Evolutionary conservation across 306 rosid species (phyloP).

Genomic region (Dryas drummondii): DNA sequence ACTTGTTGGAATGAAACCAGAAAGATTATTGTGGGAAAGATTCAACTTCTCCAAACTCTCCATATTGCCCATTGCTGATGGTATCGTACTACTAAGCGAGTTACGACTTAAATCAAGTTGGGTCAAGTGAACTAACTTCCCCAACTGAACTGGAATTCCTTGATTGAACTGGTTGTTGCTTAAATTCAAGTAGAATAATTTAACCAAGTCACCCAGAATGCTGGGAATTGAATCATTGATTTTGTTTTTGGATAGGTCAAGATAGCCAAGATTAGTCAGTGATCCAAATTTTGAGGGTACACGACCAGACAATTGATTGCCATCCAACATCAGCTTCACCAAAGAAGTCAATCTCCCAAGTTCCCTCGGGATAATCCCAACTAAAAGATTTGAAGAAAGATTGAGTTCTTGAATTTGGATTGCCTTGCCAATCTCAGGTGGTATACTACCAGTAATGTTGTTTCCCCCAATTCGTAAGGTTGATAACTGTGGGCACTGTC

Average conservation of each 20-base stretch:
- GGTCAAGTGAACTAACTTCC: conserved; percentile 1
- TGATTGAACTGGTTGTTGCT: conserved; percentile 9
- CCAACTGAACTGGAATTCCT: conserved; percentile 10
- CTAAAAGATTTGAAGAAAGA: conserved; percentile 22
- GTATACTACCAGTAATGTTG: too few relatives aligned
- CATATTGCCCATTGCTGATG: neutral
- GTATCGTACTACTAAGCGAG: conserved; percentile 7
- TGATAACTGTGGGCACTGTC: too few relatives aligned
- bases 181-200: conserved; percentile 16
- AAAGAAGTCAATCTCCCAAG: conserved; percentile 14
- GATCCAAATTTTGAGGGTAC: neutral
- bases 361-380: conserved; percentile 8
- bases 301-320: conserved; percentile 16
- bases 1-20: conserved; percentile 13
- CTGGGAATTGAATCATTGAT: conserved; percentile 6
- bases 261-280: neutral
- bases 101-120: conserved; percentile 10
- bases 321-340: conserved; percentile 6
- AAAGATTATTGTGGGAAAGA: conserved; percentile 22
- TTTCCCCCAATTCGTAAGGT: too few relatives aligned
- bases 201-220: neutral
- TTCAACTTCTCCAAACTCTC: conserved; percentile 12
- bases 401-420: neutral
- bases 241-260: conserved; percentile 11
- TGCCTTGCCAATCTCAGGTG: too few relatives aligned